phyloP scores from a whole-genome alignment of 352 stramenopile species.

The Phytopythium kandeliae region DNA sequence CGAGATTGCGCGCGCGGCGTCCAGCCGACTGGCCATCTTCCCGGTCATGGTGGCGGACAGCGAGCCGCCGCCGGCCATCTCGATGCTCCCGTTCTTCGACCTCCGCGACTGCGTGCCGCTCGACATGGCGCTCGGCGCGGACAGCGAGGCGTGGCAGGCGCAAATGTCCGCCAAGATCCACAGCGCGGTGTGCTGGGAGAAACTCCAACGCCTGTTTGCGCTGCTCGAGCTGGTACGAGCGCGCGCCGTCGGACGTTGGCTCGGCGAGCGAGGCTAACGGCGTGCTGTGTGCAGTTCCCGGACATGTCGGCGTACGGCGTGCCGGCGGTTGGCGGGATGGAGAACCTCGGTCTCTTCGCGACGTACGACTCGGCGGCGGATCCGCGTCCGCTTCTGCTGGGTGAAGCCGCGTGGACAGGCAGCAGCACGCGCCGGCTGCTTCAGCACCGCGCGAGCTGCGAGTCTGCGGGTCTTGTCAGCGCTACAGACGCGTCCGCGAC shows the following conservation, averaged over 20 bases:
- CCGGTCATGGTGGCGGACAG: constrained; percentile 63
- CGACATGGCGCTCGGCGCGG: constrained; percentile 16
- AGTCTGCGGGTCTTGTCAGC: constrained; percentile 2
- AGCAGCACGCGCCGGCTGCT: constrained; percentile 39
- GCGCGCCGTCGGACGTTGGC: not conserved
- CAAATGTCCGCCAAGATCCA: constrained; percentile 36
- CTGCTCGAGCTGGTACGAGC: constrained; percentile 51
- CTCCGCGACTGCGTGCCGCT: constrained; percentile 59
- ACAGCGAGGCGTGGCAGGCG: constrained; percentile 32
- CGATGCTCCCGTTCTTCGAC: constrained; percentile 73
- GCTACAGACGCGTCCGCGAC: not conserved
- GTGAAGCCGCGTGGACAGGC: constrained; percentile 19
- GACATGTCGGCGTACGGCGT: constrained; percentile 59
- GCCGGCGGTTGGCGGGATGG: constrained; percentile 44
- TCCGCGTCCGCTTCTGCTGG: constrained; percentile 13
- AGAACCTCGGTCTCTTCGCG: constrained; percentile 50
- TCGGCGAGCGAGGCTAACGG: constrained; percentile 4
- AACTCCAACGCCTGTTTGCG: constrained; percentile 47
- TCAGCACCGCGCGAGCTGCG: constrained; percentile 14
- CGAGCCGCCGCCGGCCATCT: constrained; percentile 54
- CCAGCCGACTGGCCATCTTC: constrained; percentile 62
- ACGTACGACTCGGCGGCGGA: constrained; percentile 18
- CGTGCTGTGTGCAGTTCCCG: constrained; percentile 41
- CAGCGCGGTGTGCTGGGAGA: constrained; percentile 29
- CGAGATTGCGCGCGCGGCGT: constrained; percentile 60